Evolutionary conservation across 768 basidiomycete species (phyloP).

Genomic region (Boletus insuetus): DNA sequence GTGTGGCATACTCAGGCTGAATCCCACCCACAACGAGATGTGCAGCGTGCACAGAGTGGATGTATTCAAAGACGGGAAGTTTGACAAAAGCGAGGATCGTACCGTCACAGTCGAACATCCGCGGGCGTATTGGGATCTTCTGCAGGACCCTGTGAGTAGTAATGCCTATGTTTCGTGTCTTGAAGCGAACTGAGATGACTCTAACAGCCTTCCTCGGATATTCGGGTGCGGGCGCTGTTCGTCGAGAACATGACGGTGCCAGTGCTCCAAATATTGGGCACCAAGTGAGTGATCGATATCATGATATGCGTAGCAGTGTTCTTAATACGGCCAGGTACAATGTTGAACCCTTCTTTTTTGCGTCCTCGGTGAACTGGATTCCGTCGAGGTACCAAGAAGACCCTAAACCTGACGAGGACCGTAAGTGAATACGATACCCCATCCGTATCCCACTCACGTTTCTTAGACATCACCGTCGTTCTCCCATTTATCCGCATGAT

Average conservation of each 20-base stretch:
- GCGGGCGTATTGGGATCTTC: slow-evolving; percentile 32
- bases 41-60: slow-evolving; percentile 28
- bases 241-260: slow-evolving; percentile 50
- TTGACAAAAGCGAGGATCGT: slow-evolving; percentile 8
- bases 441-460: slow-evolving; percentile 1
- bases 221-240: slow-evolving; percentile 50
- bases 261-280: slow-evolving; percentile 55
- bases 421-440: slow-evolving; percentile 41
- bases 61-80: slow-evolving; percentile 15
- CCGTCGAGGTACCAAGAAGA: slow-evolving; percentile 64
- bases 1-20: slow-evolving; percentile 25
- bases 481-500: slow-evolving; percentile 50
- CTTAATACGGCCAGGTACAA: slow-evolving; percentile 39
- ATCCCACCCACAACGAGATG: background rate
- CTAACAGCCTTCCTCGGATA: slow-evolving; percentile 30
- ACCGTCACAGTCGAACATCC: slow-evolving; percentile 10
- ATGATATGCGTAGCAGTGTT: background rate
- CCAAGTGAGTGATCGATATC: slow-evolving; percentile 38
- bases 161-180: background rate
- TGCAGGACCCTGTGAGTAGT: slow-evolving; percentile 37
- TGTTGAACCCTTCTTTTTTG: slow-evolving; percentile 65
- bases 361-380: slow-evolving; percentile 64
- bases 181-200: background rate
- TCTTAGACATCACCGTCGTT: slow-evolving; percentile 55
- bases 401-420: slow-evolving; percentile 41